These are phyloP conservation scores for Stevia rebaudiana DNA, from an alignment of 140 eudicot species.

Conservation along the genomic window DNA sequence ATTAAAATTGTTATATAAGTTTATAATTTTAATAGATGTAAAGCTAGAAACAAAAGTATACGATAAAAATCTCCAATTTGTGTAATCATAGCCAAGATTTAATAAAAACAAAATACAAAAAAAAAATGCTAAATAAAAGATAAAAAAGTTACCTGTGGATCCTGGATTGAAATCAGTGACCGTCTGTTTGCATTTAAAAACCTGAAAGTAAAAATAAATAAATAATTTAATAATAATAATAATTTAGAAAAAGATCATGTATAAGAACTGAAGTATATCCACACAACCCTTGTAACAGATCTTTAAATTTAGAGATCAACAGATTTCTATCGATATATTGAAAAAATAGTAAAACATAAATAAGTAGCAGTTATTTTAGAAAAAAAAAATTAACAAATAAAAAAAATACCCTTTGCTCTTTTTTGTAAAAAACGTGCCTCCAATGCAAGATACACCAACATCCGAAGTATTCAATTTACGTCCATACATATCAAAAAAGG, in stretches of 20 bases:
- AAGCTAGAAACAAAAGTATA: constrained; percentile 5
- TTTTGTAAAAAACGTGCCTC: constrained; percentile 68
- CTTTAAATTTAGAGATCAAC: background rate
- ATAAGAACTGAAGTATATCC: background rate
- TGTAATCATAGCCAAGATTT: background rate
- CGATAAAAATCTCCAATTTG: background rate
- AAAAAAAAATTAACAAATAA: background rate
- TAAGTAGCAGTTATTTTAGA: background rate
- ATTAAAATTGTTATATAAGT: background rate
- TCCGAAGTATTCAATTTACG: constrained; percentile 70
- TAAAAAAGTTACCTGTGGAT: constrained; percentile 66
- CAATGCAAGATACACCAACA: constrained; percentile 86
- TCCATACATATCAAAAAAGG: constrained; percentile 85
- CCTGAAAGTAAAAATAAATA: constrained; percentile 28
- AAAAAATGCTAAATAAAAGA: background rate
- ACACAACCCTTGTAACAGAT: background rate
- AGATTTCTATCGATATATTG: background rate
- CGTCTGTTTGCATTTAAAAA: constrained; percentile 44
- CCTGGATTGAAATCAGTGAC: constrained; percentile 70
- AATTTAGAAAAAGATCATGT: background rate
- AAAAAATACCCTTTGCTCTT: constrained; percentile 61
- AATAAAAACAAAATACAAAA: background rate
- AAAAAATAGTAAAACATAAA: background rate
- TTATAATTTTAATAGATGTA: constrained; percentile 1
- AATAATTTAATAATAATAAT: constrained; percentile 37